phyloP scores from a whole-genome alignment of 805 yeast species.

The Pichia membranifaciens region DNA sequence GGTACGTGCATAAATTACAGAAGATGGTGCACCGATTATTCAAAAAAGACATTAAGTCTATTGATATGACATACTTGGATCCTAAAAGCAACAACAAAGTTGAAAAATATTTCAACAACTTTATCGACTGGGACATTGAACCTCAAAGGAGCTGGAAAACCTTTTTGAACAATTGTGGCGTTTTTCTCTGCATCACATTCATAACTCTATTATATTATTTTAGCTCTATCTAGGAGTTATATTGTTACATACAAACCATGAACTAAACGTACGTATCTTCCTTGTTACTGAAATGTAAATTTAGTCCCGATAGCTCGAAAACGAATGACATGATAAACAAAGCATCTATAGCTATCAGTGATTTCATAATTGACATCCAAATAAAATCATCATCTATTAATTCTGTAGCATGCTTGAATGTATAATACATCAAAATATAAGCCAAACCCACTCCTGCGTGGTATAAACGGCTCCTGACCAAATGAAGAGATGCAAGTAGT shows the following conservation, averaged over 20 bases:
- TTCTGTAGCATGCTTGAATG: not conserved
- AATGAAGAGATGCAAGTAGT: too few relatives aligned
- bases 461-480: too few relatives aligned
- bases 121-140: constrained; percentile 23
- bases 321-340: constrained; percentile 8
- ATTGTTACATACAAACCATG: not conserved
- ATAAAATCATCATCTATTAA: not conserved
- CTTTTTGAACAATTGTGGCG: constrained; percentile 13
- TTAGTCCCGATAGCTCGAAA: constrained; percentile 11
- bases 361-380: constrained; percentile 4
- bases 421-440: not conserved
- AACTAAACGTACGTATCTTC: constrained; percentile 7
- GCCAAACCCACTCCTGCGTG: not conserved
- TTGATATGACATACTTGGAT: constrained; percentile 7
- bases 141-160: constrained; percentile 9
- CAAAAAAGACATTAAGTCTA: constrained; percentile 3
- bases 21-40: not conserved
- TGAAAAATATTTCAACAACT: constrained; percentile 1
- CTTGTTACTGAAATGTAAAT: constrained; percentile 2
- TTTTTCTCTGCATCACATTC: constrained; percentile 7
- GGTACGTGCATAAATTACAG: not conserved
- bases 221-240: constrained; percentile 13
- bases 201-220: constrained; percentile 18
- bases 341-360: constrained; percentile 9
- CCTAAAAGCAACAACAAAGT: constrained; percentile 6